Conservation (phyloP, 805 yeast genomes). For the Kodamaea jinghongensis region DNA sequence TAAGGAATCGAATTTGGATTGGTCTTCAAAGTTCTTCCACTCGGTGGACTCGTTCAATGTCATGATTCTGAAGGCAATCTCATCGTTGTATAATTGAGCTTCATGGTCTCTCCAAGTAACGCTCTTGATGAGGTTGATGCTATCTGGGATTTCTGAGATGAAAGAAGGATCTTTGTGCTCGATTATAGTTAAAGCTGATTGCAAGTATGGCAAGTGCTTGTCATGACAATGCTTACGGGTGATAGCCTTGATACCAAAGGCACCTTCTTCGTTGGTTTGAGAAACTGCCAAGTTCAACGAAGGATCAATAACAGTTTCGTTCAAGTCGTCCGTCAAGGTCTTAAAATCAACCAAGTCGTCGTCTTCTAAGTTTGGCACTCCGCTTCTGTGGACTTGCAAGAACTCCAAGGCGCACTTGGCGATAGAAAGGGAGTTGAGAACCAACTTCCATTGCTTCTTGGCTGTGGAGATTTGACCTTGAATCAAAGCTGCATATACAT, state of each 20-base stretch:
- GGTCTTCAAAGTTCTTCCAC: conserved; percentile 23
- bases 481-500: conserved; percentile 44
- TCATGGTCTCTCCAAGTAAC: conserved; percentile 52
- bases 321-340: conserved; percentile 51
- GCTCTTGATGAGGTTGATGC: conserved; percentile 27
- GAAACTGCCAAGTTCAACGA: conserved; percentile 54
- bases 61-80: conserved; percentile 60
- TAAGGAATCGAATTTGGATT: conserved; percentile 54
- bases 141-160: conserved; percentile 30
- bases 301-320: conserved; percentile 63
- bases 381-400: conserved; percentile 24
- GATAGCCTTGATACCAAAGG: conserved; percentile 8
- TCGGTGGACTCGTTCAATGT: conserved; percentile 18
- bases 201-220: conserved; percentile 30
- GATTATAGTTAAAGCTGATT: conserved; percentile 41
- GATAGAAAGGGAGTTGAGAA: conserved; percentile 52
- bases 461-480: conserved; percentile 51
- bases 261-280: conserved; percentile 25
- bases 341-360: conserved; percentile 19
- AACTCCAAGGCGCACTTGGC: conserved; percentile 63
- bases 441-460: conserved; percentile 53
- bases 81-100: conserved; percentile 68
- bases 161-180: conserved; percentile 33
- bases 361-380: conserved; percentile 19
- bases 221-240: conserved; percentile 20